phyloP scores from a whole-genome alignment of 2,329 filamentous ascomycete species.

The Ophiocordyceps camponoti-floridani region DNA sequence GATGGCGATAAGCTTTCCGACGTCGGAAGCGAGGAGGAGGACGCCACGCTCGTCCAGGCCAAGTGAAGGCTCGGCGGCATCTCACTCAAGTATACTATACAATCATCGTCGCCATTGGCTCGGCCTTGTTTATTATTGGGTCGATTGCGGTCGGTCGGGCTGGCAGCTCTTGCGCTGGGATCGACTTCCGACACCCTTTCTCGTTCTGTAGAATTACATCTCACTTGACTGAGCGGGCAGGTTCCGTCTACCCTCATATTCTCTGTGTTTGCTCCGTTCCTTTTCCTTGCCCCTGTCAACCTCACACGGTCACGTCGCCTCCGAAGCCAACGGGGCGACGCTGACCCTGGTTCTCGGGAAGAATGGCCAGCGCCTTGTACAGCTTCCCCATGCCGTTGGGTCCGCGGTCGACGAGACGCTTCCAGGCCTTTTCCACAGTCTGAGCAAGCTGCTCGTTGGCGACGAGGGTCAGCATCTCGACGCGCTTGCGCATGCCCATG shows the following conservation, averaged over 20 bases:
- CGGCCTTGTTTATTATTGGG: not conserved
- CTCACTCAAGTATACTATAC: not conserved
- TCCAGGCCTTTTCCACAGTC: constrained; percentile 58
- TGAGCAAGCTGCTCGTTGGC: constrained; percentile 28
- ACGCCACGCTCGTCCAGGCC: constrained; percentile 27
- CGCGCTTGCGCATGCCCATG: constrained; percentile 73
- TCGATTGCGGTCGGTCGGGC: not conserved
- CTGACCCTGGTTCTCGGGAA: constrained; percentile 60
- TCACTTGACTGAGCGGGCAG: not conserved
- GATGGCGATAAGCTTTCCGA: constrained; percentile 69
- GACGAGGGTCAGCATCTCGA: constrained; percentile 42
- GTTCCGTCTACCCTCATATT: not conserved
- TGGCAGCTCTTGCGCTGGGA: not conserved
- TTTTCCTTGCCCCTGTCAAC: not conserved
- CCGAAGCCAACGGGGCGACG: constrained; percentile 84
- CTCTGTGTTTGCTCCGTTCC: not conserved
- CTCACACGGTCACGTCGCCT: constrained; percentile 33
- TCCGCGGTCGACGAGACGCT: constrained; percentile 65
- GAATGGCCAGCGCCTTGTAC: constrained; percentile 82
- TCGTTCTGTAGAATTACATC: not conserved
- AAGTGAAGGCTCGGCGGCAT: constrained; percentile 13
- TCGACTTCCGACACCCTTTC: not conserved
- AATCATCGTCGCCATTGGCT: not conserved
- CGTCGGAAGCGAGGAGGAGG: constrained; percentile 38
- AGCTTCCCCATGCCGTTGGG: constrained; percentile 82